Conservation (phyloP, 768 basidiomycete species). For the Xerocomellus chrysenteron region DNA sequence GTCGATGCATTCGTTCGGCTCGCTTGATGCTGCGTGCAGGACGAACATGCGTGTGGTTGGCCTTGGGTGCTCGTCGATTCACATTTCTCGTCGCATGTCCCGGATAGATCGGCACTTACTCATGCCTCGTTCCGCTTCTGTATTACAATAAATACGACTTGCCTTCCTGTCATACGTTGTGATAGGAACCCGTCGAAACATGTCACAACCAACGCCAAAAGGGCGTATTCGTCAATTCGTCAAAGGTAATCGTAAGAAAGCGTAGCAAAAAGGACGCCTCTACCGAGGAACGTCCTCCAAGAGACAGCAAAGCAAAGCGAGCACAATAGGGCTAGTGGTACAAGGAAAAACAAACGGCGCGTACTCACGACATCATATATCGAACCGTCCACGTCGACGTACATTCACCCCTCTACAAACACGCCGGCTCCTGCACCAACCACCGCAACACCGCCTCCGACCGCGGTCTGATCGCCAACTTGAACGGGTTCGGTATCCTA, state of each 20-base stretch:
- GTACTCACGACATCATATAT: background rate
- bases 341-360: background rate
- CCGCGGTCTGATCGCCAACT: constrained; percentile 20
- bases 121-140: background rate
- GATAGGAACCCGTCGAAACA: too few species aligned
- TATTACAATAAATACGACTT: background rate
- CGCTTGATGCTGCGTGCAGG: background rate
- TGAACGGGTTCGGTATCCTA: constrained; percentile 23
- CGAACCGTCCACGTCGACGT: background rate
- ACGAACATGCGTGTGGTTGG: background rate
- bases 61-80: too few species aligned
- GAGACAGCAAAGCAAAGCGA: background rate
- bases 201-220: too few species aligned
- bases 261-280: background rate
- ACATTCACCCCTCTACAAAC: background rate
- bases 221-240: background rate
- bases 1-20: background rate
- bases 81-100: too few species aligned
- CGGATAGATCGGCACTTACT: too few species aligned
- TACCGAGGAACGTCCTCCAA: too few species aligned
- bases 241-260: background rate
- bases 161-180: too few species aligned
- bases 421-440: constrained; percentile 11
- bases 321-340: too few species aligned
- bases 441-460: constrained; percentile 16